Conservation (phyloP, 257 asterid species). For the Scutellaria baicalensis region DNA sequence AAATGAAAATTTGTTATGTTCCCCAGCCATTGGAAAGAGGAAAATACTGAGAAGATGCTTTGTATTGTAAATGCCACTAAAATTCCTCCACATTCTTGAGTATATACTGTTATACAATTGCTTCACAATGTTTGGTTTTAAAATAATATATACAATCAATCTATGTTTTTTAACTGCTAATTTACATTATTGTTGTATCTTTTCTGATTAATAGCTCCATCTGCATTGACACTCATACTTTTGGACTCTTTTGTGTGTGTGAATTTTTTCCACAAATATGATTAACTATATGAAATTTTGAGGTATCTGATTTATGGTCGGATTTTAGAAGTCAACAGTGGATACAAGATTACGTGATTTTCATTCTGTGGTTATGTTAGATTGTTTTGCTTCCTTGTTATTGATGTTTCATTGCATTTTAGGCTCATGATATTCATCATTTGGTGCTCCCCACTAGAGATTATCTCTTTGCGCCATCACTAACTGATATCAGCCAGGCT, state of each 20-base stretch:
- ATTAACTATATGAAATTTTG: not conserved
- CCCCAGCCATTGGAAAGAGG: too few species aligned
- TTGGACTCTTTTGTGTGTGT: not conserved
- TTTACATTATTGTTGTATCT: not conserved
- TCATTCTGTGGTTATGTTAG: not conserved
- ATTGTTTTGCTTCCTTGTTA: not conserved
- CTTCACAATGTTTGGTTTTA: not conserved
- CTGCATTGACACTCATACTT: not conserved
- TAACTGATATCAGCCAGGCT: slow-evolving; percentile 64
- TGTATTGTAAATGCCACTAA: too few species aligned
- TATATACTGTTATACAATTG: not conserved
- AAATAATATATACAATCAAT: not conserved
- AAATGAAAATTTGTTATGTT: too few species aligned
- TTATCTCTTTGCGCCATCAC: slow-evolving; percentile 88
- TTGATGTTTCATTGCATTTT: not conserved
- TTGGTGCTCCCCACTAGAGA: slow-evolving; percentile 93
- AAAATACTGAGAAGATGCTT: too few species aligned
- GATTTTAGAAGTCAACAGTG: not conserved
- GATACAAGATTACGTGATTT: not conserved
- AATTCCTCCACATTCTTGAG: not conserved
- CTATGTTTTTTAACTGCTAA: not conserved
- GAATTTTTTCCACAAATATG: not conserved
- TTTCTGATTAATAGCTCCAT: not conserved
- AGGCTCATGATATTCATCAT: slow-evolving; percentile 31
- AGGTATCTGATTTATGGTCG: not conserved